Evolutionary conservation across 257 asterid species (phyloP).

Genomic region (Solanum appendiculatum): DNA sequence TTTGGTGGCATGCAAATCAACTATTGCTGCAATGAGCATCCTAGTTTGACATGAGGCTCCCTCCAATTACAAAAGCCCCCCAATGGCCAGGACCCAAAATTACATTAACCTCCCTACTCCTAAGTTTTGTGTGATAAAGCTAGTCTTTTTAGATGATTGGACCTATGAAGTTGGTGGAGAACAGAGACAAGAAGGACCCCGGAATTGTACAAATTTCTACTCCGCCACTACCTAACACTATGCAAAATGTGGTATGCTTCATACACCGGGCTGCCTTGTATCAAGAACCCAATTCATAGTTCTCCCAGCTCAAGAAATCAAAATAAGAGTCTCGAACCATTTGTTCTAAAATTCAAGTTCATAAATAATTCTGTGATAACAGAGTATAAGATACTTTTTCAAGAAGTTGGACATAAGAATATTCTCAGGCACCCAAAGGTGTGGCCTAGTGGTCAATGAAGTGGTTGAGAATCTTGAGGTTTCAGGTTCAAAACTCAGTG

Average conservation of each 20-base stretch:
- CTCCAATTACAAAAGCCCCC: background rate
- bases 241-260: background rate
- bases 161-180: background rate
- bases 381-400: background rate
- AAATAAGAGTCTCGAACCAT: background rate
- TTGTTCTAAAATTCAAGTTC: background rate
- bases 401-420: background rate
- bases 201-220: background rate
- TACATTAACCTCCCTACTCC: background rate
- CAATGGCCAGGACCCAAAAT: background rate
- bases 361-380: background rate
- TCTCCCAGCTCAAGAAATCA: background rate
- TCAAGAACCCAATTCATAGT: background rate
- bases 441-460: no score
- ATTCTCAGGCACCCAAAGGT: no score
- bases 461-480: no score
- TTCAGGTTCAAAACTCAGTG: no score
- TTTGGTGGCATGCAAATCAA: background rate
- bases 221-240: background rate
- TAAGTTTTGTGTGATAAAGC: background rate
- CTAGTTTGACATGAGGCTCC: background rate
- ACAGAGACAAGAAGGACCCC: background rate
- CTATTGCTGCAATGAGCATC: background rate
- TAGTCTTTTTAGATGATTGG: background rate
- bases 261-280: background rate